Conservation (phyloP, 805 yeast genomes). For the Helenozyma rhizophorensis region DNA sequence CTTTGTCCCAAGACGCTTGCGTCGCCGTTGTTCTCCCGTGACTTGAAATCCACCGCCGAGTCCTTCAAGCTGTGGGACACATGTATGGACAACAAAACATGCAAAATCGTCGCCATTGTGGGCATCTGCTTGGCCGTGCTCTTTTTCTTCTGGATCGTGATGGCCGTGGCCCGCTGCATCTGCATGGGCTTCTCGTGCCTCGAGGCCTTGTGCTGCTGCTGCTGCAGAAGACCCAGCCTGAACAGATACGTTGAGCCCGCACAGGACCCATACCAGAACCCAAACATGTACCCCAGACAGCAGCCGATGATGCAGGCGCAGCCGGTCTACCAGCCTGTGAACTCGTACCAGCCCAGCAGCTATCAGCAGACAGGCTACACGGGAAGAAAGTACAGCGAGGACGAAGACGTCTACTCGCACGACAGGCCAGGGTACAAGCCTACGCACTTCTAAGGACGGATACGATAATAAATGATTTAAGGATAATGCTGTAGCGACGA, state of each 20-base stretch:
- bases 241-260: constrained; percentile 16
- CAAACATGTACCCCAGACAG: constrained; percentile 31
- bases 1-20: constrained; percentile 10
- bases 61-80: constrained; percentile 67
- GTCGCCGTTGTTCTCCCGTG: constrained; percentile 7
- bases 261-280: constrained; percentile 24
- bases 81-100: constrained; percentile 72
- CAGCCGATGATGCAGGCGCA: constrained; percentile 12
- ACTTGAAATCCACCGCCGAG: constrained; percentile 37
- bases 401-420: too few species aligned
- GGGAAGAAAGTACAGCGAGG: too few species aligned
- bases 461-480: too few species aligned
- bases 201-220: constrained; percentile 46
- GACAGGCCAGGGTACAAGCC: too few species aligned
- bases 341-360: too few species aligned
- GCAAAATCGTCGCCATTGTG: constrained; percentile 74
- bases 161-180: constrained; percentile 51
- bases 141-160: constrained; percentile 51
- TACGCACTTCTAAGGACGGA: too few species aligned
- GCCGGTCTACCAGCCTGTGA: constrained; percentile 11
- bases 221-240: constrained; percentile 21
- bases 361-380: too few species aligned
- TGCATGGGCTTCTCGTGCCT: constrained; percentile 47
- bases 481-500: too few species aligned
- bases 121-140: constrained; percentile 59